Evolutionary conservation across 2,329 filamentous ascomycete genomes (phyloP), one percentile per base, ranked within the genome.

Genomic region (Cladophialophora exuberans): DNA sequence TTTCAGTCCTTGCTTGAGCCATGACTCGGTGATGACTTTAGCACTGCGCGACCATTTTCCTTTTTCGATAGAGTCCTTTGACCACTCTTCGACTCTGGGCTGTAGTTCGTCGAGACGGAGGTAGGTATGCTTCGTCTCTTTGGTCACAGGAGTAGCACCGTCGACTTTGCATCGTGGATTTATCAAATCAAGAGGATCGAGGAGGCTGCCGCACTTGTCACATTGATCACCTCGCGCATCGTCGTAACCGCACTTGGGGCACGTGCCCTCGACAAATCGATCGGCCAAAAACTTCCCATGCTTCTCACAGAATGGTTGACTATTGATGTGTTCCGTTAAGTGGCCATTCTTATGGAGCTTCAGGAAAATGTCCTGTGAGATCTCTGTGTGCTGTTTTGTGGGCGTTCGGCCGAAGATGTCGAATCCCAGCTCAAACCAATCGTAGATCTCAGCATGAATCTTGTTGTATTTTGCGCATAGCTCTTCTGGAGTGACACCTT

Each of bases 381-480:
- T 97, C 63, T 90, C 83, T 18, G 91, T 97, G 74, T 97, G 94
- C 66, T 94, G 83, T 51, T 83, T 75, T 15, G 93, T 97, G 2
- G 92, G 90, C 4, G 94, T 97, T 56, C 92, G 87, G 60, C 92
- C 94, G 70, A 97, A 99, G 73, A 92, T 87, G 75, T 97, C 93
- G 70, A 97, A 97, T 55, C 83, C 86, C 68, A 97, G 93, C 69
- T 91, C 85, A 76, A 99, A 99, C 90, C 93, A 97, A 72, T 95
- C 83, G 73, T 97, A 97, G 63, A 97, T 88, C 44, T 88, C 89
- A 66, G 90, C 85, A 75, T 97, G 93, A 56, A 96, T 85, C 66
- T 84, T 85, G 76, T 95, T 89, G 78, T 95, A 97, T 77, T 97
- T 95, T 73, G 89, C 84, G 77, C 93, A 97, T 10, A 97, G 84